These are phyloP conservation scores for Trypanosoma boissoni DNA, from an alignment of 208 protist genomes.

Conservation along the genomic window DNA sequence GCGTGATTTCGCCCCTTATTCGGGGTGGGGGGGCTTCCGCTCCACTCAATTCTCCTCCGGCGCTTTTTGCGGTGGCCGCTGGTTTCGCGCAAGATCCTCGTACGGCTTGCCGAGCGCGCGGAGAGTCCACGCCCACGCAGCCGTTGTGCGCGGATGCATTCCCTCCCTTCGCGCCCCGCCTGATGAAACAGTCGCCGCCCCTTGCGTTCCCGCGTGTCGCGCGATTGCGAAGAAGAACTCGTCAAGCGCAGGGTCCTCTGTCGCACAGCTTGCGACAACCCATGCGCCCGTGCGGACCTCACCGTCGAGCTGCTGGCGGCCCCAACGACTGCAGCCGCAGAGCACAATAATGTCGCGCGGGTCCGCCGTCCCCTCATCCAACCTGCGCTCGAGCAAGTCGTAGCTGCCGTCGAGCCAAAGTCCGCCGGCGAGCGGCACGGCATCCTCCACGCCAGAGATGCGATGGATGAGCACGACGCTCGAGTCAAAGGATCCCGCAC, in stretches of 20 bases:
- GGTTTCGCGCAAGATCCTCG: conserved; percentile 35
- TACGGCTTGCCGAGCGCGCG: conserved; percentile 49
- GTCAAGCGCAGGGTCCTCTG: conserved; percentile 31
- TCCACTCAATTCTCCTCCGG: background rate
- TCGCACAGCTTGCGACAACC: conserved; percentile 41
- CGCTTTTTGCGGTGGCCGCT: conserved; percentile 4
- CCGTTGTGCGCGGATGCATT: background rate
- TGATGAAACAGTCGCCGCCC: background rate
- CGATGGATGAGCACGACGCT: conserved; percentile 72
- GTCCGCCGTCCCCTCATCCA: conserved; percentile 44
- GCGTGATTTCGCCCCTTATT: too few species aligned
- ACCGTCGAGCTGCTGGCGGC: conserved; percentile 62
- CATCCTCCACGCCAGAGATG: conserved; percentile 55
- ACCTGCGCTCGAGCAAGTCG: conserved; percentile 57
- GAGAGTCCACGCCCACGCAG: conserved; percentile 62
- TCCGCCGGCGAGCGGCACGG: conserved; percentile 44
- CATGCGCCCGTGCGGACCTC: conserved; percentile 71
- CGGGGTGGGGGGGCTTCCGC: too few species aligned
- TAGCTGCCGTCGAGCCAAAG: conserved; percentile 76
- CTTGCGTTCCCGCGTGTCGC: conserved; percentile 12
- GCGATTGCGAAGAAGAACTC: conserved; percentile 59
- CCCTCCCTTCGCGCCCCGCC: background rate
- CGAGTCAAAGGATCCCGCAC: conserved; percentile 57
- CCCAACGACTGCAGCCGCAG: conserved; percentile 81
- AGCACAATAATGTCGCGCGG: conserved; percentile 69